Evolutionary conservation across 73 alveolate species (phyloP).

Genomic region (Tetrahymena elliotti): DNA sequence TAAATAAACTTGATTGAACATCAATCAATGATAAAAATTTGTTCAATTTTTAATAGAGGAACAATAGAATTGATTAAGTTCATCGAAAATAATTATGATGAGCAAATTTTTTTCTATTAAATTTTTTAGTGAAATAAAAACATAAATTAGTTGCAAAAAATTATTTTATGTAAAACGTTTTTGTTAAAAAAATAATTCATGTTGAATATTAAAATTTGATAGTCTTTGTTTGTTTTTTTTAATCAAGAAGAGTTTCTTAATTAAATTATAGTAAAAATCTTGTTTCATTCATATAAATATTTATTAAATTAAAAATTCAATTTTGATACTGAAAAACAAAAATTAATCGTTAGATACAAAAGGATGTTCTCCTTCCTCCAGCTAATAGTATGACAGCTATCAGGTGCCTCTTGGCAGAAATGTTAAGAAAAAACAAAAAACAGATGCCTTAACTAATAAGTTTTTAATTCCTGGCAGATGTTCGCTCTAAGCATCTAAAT

Average conservation of each 20-base stretch:
- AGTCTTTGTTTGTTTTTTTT: not conserved
- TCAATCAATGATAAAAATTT: no score
- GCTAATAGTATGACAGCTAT: not conserved
- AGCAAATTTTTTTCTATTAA: no score
- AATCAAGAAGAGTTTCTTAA: no score
- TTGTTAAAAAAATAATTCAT: no score
- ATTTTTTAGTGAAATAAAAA: no score
- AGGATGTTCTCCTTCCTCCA: constrained; percentile 1
- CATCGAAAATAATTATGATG: no score
- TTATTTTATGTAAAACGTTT: no score
- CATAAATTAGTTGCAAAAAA: no score
- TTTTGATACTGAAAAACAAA: not conserved
- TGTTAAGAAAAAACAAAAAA: not conserved
- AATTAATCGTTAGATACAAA: not conserved
- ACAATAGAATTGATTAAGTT: no score
- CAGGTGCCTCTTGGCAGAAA: not conserved
- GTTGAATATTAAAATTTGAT: no score
- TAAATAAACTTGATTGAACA: no score
- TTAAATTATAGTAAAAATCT: not conserved
- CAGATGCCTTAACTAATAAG: not conserved
- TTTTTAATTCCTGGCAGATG: not conserved
- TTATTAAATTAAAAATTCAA: not conserved
- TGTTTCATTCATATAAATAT: not conserved
- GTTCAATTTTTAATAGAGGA: no score
- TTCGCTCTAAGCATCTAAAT: not conserved